Base-by-base conservation (phyloP, 164 flowering plant genomes). In the Saururus chinensis region DNA sequence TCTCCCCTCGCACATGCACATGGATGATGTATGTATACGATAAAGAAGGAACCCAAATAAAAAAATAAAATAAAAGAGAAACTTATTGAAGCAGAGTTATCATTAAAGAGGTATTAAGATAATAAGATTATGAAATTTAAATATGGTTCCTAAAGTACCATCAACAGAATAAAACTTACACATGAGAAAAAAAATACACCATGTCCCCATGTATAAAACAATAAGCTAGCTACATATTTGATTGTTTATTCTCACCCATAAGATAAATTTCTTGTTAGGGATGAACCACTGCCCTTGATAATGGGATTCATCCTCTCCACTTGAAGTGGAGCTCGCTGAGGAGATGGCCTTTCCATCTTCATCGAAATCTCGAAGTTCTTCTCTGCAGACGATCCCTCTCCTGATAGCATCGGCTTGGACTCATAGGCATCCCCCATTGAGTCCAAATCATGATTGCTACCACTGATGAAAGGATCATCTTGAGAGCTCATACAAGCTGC, bases 301-400 rank as follows among this genome's bases (percentile, higher is more conserved):
- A 79, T 76, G 52, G 82, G 73, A 64, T 65, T 81, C 64, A 79
- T 59, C 72, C 81, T 76, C 12, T 80, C 78, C 1, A 60, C 57
- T 45, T 45, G 17, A 41, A 71, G 68, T 9, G 75, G 60, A 19
- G 66, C 69, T 70, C 88, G 76, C 61, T 81, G 63, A 9, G 96
- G 87, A 1, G 96, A 89, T 37, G 88, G 84, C 81, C 92, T 79
- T 60, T 84, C 92, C n/a, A 84, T 76, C 77, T 84, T 82, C 0
- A 66, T 21, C 4, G 75, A 40, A 2, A 68, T 66, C 5, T 81
- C 85, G n/a, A 66, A 77, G 40, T 79, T 82, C 77, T 82, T 79
- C 19, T 82, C 78, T 0, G 63, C 58, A 58, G 77, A 81, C 10
- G 74, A 76, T 45, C 49, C 49, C 14, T 45, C 49, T 45, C 49